Evolutionary conservation across 1,284 basidiomycete genomes (phyloP).

Genomic region (Cutaneotrichosporon daszewskae): DNA sequence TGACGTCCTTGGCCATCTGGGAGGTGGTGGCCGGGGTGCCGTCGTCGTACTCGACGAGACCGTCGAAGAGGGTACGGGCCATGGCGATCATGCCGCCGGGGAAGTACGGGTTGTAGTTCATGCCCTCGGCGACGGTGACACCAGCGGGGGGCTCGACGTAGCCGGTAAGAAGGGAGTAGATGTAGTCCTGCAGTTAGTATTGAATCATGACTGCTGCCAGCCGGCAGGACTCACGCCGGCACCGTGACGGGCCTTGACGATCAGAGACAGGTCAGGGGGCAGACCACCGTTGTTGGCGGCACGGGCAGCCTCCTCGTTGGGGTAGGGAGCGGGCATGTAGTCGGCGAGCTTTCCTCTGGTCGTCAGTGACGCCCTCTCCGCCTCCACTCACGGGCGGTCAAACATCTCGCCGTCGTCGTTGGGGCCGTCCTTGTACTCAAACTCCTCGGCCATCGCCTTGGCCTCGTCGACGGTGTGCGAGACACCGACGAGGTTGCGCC

Average conservation of each 20-base stretch:
- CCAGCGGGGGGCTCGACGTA: constrained; percentile 97
- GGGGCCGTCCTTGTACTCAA: constrained; percentile 96
- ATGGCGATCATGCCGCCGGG: constrained; percentile 96
- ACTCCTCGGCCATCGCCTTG: constrained; percentile 88
- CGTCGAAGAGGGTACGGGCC: constrained; percentile 95
- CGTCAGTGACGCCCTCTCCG: background rate
- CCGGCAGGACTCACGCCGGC: constrained; percentile 64
- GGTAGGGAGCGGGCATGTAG: constrained; percentile 92
- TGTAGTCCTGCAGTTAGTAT: constrained; percentile 66
- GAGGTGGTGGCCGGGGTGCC: constrained; percentile 94
- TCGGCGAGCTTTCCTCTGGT: constrained; percentile 60
- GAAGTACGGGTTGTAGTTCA: constrained; percentile 99
- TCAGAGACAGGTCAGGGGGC: constrained; percentile 94
- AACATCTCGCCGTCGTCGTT: constrained; percentile 97
- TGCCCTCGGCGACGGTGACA: constrained; percentile 89
- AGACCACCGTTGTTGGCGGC: constrained; percentile 82
- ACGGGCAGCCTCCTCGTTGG: constrained; percentile 97
- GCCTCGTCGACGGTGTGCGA: constrained; percentile 92
- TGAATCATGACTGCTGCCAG: background rate
- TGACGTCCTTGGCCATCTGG: constrained; percentile 99
- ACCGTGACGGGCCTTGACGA: constrained; percentile 97
- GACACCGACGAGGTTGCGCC: constrained; percentile 98
- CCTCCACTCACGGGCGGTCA: constrained; percentile 76
- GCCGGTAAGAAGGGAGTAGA: constrained; percentile 94
- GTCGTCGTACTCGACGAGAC: constrained; percentile 90